A percentile compares a stretch with the other conserved stretches of the same genome.
Conservation (phyloP, 2,329 filamentous ascomycete genomes). For the Penicillium corylophilum region DNA sequence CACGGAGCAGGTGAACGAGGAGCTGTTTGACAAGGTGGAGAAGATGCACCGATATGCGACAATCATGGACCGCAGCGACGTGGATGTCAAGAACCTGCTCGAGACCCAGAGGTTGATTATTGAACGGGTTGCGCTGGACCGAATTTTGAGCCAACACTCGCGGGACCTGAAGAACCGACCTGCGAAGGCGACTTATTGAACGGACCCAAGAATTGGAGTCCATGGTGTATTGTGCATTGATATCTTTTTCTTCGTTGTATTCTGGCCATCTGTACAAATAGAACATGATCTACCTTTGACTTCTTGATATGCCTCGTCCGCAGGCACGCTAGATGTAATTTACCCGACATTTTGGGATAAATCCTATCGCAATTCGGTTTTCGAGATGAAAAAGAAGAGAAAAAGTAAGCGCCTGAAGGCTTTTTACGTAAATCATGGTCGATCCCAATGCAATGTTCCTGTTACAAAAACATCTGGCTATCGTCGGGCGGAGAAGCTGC, state of each 20-base stretch:
- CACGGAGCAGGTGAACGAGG: conserved; percentile 59
- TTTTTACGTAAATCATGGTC: not conserved
- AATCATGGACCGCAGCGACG: conserved; percentile 69
- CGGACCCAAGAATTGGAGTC: not conserved
- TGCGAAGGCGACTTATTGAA: conserved; percentile 36
- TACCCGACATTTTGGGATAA: not conserved
- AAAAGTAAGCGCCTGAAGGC: too few relatives aligned
- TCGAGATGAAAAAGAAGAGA: too few relatives aligned
- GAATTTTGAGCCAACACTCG: conserved; percentile 68
- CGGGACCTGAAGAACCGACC: conserved; percentile 38
- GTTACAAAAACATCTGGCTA: not conserved
- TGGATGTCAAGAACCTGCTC: conserved; percentile 93
- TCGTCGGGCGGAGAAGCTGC: conserved; percentile 22
- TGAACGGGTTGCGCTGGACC: conserved; percentile 75
- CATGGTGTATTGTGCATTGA: conserved; percentile 5
- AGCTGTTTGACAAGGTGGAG: conserved; percentile 66
- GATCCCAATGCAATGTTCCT: not conserved
- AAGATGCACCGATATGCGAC: conserved; percentile 65
- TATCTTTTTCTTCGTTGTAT: conserved; percentile 13
- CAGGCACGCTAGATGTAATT: not conserved
- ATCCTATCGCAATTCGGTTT: not conserved
- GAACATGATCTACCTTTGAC: conserved; percentile 20
- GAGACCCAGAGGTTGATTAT: conserved; percentile 82
- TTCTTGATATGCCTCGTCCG: not conserved
- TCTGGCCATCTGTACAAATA: conserved; percentile 34